Conservation (phyloP, 176 grass and related monocot genomes). For the Urochloa ruziziensis region DNA sequence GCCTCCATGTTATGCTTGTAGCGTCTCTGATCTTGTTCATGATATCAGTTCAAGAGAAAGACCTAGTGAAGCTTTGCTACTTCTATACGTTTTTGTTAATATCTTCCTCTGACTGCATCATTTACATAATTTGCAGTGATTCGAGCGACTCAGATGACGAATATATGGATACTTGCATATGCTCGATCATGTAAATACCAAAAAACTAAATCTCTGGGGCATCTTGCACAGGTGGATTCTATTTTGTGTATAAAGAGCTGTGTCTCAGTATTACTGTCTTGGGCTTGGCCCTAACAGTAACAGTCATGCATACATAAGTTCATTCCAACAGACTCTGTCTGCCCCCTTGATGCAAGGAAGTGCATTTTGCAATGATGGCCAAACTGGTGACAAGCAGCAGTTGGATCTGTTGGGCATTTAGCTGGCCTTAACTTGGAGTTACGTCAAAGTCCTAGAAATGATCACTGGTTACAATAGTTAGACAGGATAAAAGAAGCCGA, state of each 20-base stretch:
- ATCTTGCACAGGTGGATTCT: constrained; percentile 29
- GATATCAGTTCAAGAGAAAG: background rate
- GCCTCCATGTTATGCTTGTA: background rate
- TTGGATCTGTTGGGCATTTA: background rate
- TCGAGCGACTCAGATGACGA: constrained; percentile 76
- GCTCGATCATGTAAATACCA: constrained; percentile 67
- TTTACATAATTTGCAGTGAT: constrained; percentile 51
- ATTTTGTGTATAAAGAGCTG: constrained; percentile 32
- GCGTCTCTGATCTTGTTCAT: background rate
- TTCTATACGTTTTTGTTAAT: background rate
- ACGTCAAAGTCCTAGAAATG: constrained; percentile 12
- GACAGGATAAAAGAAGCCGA: background rate
- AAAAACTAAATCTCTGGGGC: constrained; percentile 2
- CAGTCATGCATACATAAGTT: constrained; percentile 20
- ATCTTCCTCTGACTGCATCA: background rate
- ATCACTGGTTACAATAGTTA: constrained; percentile 16
- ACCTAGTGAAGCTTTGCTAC: background rate
- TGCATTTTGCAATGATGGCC: background rate
- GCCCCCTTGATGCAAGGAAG: background rate
- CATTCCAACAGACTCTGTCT: constrained; percentile 1
- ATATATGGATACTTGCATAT: constrained; percentile 79
- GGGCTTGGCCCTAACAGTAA: constrained; percentile 21
- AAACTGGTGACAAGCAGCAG: background rate
- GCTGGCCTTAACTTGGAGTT: constrained; percentile 7
- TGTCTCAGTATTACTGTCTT: constrained; percentile 22